A percentile compares a stretch with the other conserved stretches of the same genome.
These are phyloP conservation scores for Wickerhamiella sergipiensis DNA, from an alignment of 805 yeast species.

Conservation along the genomic window DNA sequence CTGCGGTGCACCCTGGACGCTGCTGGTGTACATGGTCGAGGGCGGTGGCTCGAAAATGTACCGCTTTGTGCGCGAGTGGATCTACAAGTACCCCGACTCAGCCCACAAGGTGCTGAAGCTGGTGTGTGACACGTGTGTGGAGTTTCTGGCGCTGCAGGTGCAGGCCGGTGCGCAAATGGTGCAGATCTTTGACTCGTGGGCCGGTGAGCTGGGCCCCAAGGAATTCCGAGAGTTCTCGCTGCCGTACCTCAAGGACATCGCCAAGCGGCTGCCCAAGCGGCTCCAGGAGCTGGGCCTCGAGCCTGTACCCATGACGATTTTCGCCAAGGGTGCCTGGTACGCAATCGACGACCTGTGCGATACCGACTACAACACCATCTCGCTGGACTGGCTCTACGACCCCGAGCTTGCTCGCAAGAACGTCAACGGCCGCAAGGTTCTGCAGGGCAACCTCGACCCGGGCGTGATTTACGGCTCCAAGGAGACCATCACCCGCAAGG, in stretches of 20 bases:
- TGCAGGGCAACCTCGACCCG: conserved; percentile 95
- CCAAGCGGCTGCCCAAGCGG: conserved; percentile 51
- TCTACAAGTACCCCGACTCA: conserved; percentile 63
- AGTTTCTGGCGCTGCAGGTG: conserved; percentile 86
- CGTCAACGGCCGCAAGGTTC: conserved; percentile 52
- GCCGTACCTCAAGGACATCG: conserved; percentile 74
- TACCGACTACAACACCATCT: conserved; percentile 73
- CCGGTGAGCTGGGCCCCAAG: conserved; percentile 84
- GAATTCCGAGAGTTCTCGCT: conserved; percentile 82
- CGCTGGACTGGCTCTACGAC: conserved; percentile 81
- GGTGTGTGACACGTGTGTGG: conserved; percentile 78
- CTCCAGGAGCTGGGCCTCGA: conserved; percentile 64
- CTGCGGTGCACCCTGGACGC: conserved; percentile 97
- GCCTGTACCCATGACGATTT: conserved; percentile 71
- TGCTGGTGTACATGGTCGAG: conserved; percentile 92
- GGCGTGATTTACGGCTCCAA: conserved; percentile 86
- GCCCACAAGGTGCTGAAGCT: conserved; percentile 59
- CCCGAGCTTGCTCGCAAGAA: conserved; percentile 75
- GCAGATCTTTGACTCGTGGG: conserved; percentile 96
- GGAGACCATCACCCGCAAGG: conserved; percentile 67
- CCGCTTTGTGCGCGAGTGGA: conserved; percentile 85
- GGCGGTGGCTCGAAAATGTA: conserved; percentile 92
- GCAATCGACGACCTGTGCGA: conserved; percentile 77
- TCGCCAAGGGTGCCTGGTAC: conserved; percentile 96
- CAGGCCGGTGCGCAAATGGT: conserved; percentile 97